phyloP scores from a whole-genome alignment of 495 filamentous ascomycete species.

The Neurospora sp. region DNA sequence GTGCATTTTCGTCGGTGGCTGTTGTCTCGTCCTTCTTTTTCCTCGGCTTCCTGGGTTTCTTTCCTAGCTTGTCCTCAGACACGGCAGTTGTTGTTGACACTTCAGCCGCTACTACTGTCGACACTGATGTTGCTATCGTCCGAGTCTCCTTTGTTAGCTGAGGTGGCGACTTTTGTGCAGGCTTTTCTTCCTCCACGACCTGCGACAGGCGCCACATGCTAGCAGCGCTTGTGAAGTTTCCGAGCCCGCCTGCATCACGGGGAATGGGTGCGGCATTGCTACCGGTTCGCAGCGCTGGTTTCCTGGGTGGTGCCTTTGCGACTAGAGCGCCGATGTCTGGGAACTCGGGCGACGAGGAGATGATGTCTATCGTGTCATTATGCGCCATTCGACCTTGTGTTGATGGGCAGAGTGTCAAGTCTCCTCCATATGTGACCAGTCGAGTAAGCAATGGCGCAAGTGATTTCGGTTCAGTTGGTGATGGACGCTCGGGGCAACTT shows the following conservation, averaged over 20 bases:
- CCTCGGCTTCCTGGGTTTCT: conserved; percentile 4
- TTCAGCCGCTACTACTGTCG: neutral
- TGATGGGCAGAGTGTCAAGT: conserved; percentile 15
- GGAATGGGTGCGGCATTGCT: conserved; percentile 25
- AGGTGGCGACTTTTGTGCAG: neutral
- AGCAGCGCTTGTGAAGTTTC: conserved; percentile 33
- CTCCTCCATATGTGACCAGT: neutral
- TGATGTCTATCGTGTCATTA: conserved; percentile 19
- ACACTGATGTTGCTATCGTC: neutral
- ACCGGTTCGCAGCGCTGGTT: conserved; percentile 20
- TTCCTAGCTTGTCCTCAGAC: neutral
- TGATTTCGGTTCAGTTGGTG: neutral
- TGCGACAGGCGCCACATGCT: conserved; percentile 17
- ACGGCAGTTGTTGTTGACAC: neutral
- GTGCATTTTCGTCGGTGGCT: neutral
- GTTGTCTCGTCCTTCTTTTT: neutral
- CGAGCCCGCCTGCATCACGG: conserved; percentile 10
- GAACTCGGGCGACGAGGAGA: conserved; percentile 38
- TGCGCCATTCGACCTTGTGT: conserved; percentile 22
- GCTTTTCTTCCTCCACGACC: neutral
- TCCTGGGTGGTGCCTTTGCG: conserved; percentile 18
- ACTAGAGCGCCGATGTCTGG: conserved; percentile 33
- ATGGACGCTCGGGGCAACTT: neutral
- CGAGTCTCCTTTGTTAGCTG: neutral
- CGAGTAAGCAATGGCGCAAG: neutral